These are phyloP conservation scores for Knoxdaviesia capensis DNA, from an alignment of 2,329 filamentous ascomycete genomes.

Conservation along the genomic window DNA sequence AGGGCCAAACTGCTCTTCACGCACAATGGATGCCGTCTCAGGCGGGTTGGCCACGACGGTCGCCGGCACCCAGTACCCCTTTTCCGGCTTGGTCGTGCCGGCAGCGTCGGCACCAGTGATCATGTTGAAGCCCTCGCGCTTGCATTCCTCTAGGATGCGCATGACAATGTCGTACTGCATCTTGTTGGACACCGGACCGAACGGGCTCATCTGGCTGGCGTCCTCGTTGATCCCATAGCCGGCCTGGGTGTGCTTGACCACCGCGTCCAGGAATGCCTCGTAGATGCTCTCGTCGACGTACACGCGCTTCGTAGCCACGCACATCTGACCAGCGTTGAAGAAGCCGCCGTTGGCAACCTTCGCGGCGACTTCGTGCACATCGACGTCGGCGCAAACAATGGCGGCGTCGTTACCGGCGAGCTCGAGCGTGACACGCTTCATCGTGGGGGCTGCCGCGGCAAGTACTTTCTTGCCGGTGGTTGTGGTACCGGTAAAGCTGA, in stretches of 20 bases:
- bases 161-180: constrained; percentile 39
- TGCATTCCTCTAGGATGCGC: constrained; percentile 27
- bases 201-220: constrained; percentile 16
- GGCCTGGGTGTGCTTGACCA: constrained; percentile 10
- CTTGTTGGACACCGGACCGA: constrained; percentile 42
- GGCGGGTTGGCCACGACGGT: constrained; percentile 41
- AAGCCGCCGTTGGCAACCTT: constrained; percentile 29
- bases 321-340: constrained; percentile 28
- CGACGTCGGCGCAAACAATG: constrained; percentile 37
- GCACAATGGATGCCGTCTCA: constrained; percentile 32
- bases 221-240: constrained; percentile 13
- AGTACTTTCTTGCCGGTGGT: constrained; percentile 41
- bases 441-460: constrained; percentile 29
- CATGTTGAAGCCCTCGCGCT: constrained; percentile 30
- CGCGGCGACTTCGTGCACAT: constrained; percentile 17
- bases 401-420: constrained; percentile 41
- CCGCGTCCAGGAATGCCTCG: constrained; percentile 25
- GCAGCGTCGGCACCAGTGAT: constrained; percentile 23
- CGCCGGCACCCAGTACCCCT: constrained; percentile 35
- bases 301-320: constrained; percentile 28
- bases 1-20: constrained; percentile 33
- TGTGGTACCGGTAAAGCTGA: constrained; percentile 42
- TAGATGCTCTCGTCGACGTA: constrained; percentile 42
- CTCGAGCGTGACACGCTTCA: constrained; percentile 42
- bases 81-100: constrained; percentile 8